Evolutionary conservation across 2,329 filamentous ascomycete species (phyloP), one percentile per base, ranked within the genome.

Genomic region (Botrytis galanthina): DNA sequence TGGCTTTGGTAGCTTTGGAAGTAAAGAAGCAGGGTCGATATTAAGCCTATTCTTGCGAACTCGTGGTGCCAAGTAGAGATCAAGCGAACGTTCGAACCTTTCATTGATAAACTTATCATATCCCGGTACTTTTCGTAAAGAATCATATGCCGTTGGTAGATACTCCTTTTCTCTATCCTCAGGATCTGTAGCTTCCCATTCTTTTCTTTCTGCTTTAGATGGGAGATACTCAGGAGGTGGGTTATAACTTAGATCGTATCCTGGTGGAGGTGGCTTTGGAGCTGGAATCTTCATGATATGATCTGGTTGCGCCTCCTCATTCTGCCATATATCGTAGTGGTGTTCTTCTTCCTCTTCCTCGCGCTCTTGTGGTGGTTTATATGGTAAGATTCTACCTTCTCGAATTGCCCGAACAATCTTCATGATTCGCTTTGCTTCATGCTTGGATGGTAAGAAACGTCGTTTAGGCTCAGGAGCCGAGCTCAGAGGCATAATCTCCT

Each of bases 321-420:
- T 93, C 71, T 95, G 94, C 96, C 96, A 99, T 72, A 99, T 89
- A 80, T 99, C 96, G 79, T 90, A 91, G 37, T 88, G 88, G 59
- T 92, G 86, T 71, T 92, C 90, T 74, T 93, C 90, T 70, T 92
- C 89, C 73, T 93, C 90, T 76, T 95, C 89, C 75, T 91, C 88
- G 78, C 93, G 84, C 76, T 88, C 92, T 79, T 90, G 87, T 0
- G 90, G 90, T 6, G 94, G 89, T 81, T 91, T 94, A 84, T 97
- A 97, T 6, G 97, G 97, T 79, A 97, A 85, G 77, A 99, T 98
- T 68, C 94, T 90, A 51, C 97, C 96, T 83, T 98, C 95, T 77
- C 92, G 91, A 78, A 99, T 99, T 54, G 96, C 96, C 80, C 93
- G 94, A 71, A 98, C 96, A 79, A 99, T 90, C 85, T 99, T 98